Evolutionary conservation across 2,329 filamentous ascomycete genomes (phyloP), one percentile per base, ranked within the genome.

Genomic region (Phialophora tarda): DNA sequence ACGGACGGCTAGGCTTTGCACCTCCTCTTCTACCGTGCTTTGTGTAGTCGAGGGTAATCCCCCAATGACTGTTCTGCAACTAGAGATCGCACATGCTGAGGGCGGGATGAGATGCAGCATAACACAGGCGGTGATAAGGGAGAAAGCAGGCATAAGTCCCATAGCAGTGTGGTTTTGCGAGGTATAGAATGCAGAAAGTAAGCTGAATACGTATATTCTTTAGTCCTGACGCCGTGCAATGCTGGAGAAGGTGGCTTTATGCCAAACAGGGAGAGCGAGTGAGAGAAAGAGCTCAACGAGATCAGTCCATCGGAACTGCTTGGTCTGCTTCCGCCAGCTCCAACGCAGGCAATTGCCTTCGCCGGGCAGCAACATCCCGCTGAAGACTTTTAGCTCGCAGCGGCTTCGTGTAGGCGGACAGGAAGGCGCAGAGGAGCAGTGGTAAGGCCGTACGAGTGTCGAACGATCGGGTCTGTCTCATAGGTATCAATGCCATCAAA

Each of bases 401-500:
- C 41, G 24, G 65, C 66, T 55, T 69, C 69, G 21, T 71, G 65
- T 32, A 72, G 41, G 24, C 65, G 68, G 24, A 72, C 55, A n/a
- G 62, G 66, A 28, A 69, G 62, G n/a, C 64, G 60, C 30, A 48
- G 47, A 30, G 69, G 71, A n/a, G 71, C 69, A 26, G 67, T 69
- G 7, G 71, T 72, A 50, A 72, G 63, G 24, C 66, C 68, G 41
- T 69, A 72, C 32, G 66, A 55, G 58, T 69, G 66, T 53, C 67
- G 54, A 44, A 56, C 56, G 48, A 68, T 54, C 4, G 65, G 62
- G 53, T 70, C 68, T 6, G 55, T 67, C 55, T 70, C 65, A 21
- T 62, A 61, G 11, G 62, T 75, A 73, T 87, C 85, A 7, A 92
- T 81, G 11, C 82, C 78, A 62, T 88, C 86, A 74, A 90, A 95